Evolutionary conservation across 176 grass and related monocot species (phyloP), one percentile per base, ranked within the genome.

Genomic region (Juncus inflexus): DNA sequence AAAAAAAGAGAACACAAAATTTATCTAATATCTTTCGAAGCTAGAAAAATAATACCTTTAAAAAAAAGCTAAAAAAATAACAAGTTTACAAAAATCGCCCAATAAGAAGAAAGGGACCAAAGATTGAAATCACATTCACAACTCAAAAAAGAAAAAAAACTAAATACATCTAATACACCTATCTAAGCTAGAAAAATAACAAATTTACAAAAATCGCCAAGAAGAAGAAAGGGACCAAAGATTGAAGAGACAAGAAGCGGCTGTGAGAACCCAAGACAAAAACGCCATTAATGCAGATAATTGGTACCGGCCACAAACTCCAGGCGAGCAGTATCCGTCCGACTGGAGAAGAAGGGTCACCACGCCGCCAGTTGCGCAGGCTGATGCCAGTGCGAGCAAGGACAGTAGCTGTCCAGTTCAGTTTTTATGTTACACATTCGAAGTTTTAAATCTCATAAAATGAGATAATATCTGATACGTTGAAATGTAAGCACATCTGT

Each of bases 241-340:
- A 76, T 96, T 96, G 77, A 96, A 81, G 60, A 88, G 67, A 56
- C 87, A 80, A 0, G 91, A 86, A 15, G 79, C 79, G 5, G 91
- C 87, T 36, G 82, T 91, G 9, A 96, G 84, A 66, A 81, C 70
- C 87, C 91, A 96, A 11, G 91, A 78, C 41, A 91, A 19, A 80
- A 96, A 96, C 15, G 91, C 91, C 91, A 96, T 96, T 47, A 64
- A 75, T 0, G 84, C 63, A 0, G 91, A 96, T 10, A 91, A 1
- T 63, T 96, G 87, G 59, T 86, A 96, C 69, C 87, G 77, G 9
- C 85, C 79, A 38, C 91, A 96, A 58, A 83, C 75, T 56, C 69
- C 87, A 14, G 87, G 87, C 0, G 87, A 67, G 50, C 84, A 91
- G 0, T 91, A 79, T 3, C 84, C 84, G 13, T 81, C 68, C 12